Base-by-base conservation (phyloP, 2,329 filamentous ascomycete genomes). In the Dactylellina drechsleri region DNA sequence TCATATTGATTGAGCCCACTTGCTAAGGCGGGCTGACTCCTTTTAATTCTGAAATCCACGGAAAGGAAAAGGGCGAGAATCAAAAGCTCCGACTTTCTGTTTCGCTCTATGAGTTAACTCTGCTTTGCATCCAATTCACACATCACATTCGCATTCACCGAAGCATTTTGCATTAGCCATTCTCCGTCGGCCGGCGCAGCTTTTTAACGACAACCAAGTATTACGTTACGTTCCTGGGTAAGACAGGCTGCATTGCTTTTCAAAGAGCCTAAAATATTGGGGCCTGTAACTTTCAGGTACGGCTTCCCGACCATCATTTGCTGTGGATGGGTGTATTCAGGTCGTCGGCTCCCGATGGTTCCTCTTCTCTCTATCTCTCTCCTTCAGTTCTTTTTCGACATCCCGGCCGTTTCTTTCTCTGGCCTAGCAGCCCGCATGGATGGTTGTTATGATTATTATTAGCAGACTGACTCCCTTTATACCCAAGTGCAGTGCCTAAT, bases 221-320 rank as follows among this genome's bases (percentile, higher is more conserved):
- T 47, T n/a, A 18, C 16, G 43, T 18, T 47, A 47, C 43, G 43
- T 47, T 47, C 43, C 16, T 18, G 43, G 43, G 43, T 61, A 40
- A 52, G 60, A 65, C 60, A n/a, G 49, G 49, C 50, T 41, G 60
- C 60, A 54, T 58, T 66, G 40, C 61, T 36, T 36, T 36, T 36
- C 31, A 8, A 15, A 47, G 13, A n/a, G 43, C 13, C 52, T 18
- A 52, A 18, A 52, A 12, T 52, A 52, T 26, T n/a, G 20, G n/a
- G 49, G 49, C 50, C 15, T 47, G 43, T 47, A 13, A 15, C 15
- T n/a, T 62, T 62, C 66, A 70, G 66, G 66, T 70, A 70, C 66
- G 66, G 57, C 43, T 61, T 60, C 43, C 57, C 57, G 50, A 60
- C 36, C 56, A 68, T 70, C 57, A 40, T 62, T 36, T 70, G 31